Evolutionary conservation across 345 rosid genomes (phyloP), one percentile per base, ranked within the genome.

Genomic region (Carallia pectinifolia): DNA sequence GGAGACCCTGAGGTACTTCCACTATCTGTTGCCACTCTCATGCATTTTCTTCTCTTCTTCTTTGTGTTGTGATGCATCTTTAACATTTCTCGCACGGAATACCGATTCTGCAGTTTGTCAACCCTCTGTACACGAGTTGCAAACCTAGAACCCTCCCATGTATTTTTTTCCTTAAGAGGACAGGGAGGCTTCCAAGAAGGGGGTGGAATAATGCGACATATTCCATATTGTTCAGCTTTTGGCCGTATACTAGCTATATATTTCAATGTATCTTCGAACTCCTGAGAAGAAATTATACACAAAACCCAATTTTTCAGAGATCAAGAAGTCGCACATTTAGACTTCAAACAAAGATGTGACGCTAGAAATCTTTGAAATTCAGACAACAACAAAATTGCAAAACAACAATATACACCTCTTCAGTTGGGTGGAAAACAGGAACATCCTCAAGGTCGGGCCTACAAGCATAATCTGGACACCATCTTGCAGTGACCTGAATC

Each of bases 201-300:
- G 61, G 99, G 99, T 75, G 99, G 99, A 75, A 96, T 93, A 71
- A 96, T 90, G 69, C 99, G 98, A 77, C 99, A 92, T 64, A 96
- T 89, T 74, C 99, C 99, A 85, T 87, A 90, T 58, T 79, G 85
- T 82, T 96, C 99, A 61, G 99, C 99, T 82, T 75, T 71, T 5
- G 82, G 86, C 68, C 96, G 86, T 73, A 96, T 96, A 67, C 87
- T 86, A 74, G 94, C 87, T 70, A 96, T 92, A 71, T 96, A 96
- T 73, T 55, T 90, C 75, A 92, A 76, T 53, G 99, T 84, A 86
- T 96, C 97, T 84, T 86, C 92, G 85, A 96, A 96, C 81, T 96
- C 99, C 99, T 96, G 81, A 76, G 74, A 70, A 73, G 53, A 30
- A 36, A 65, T 48, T 59, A 72, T 59, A 58, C 71, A 29, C 29